These are phyloP conservation scores for Raphanus hybrid DNA, from an alignment of 441 rosid species.

Conservation along the genomic window DNA sequence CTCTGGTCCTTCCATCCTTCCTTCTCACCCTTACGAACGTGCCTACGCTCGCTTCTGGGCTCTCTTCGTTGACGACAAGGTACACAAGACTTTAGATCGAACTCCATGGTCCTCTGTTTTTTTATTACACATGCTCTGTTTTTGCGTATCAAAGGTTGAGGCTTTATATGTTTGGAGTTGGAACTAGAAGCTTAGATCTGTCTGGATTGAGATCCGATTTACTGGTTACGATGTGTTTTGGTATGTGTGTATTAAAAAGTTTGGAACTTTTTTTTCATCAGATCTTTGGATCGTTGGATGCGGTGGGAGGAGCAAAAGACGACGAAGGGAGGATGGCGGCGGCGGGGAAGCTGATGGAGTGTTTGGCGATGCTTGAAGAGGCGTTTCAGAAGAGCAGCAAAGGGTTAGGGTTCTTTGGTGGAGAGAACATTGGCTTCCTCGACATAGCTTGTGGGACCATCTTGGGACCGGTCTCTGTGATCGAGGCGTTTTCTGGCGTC, in stretches of 20 bases:
- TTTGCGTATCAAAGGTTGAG: background rate
- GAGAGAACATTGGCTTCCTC: slow-evolving; percentile 58
- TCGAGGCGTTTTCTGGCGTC: slow-evolving; percentile 39
- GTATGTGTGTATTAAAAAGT: background rate
- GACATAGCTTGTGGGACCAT: slow-evolving; percentile 66
- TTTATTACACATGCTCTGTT: slow-evolving; percentile 15
- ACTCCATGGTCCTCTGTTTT: slow-evolving; percentile 1
- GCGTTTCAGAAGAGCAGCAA: slow-evolving; percentile 52
- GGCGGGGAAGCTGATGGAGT: slow-evolving; percentile 41
- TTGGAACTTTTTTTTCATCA: slow-evolving; percentile 18
- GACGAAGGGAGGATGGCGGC: slow-evolving; percentile 51
- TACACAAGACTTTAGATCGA: slow-evolving; percentile 10
- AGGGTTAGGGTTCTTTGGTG: slow-evolving; percentile 66
- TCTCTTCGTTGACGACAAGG: slow-evolving; percentile 66
- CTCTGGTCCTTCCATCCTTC: slow-evolving; percentile 55
- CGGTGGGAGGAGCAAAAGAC: slow-evolving; percentile 37
- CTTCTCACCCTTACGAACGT: slow-evolving; percentile 58
- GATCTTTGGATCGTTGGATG: slow-evolving; percentile 51
- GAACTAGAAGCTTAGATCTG: background rate
- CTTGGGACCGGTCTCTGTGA: slow-evolving; percentile 56
- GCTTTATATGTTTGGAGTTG: background rate
- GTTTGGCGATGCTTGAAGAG: slow-evolving; percentile 55
- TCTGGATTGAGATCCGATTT: background rate
- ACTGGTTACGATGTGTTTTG: background rate
- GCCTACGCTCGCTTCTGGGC: slow-evolving; percentile 69